Base-by-base conservation (phyloP, 805 yeast species). In the Hyphopichia homilentoma region DNA sequence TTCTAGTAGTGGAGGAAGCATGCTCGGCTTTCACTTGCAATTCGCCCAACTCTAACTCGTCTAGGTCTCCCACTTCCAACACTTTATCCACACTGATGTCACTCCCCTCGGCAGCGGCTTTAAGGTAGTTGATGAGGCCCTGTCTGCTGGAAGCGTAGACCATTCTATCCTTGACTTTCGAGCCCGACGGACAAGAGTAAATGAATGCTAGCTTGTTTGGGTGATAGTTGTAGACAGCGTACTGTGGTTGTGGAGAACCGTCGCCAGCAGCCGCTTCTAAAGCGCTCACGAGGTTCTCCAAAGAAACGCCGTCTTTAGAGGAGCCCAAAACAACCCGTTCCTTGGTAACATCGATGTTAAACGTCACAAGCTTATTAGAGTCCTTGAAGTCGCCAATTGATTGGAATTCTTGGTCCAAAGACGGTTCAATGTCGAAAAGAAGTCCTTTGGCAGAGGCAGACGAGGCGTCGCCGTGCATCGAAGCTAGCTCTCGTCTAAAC, bases 111-210 rank as follows among this genome's bases (percentile, higher is more conserved):
- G 59, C 59, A 6, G 50, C 36, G 13, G 50, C 40, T 38, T 70
- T 65, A 50, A 84, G 61, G 36, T 72, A 67, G 28, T 65, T 68
- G 21, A 79, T 57, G 34, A 83, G 69, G 6, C 81, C 83, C 32
- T 68, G 70, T 50, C 79, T 82, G 40, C 81, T 82, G 3, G 95
- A 75, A 1, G 98, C 97, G 50, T 88, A 87, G 31, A 88, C 56
- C 97, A 90, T 90, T 47, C 97, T 74, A 32, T 88, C 93, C 56
- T 81, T 84, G 25, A 93, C 93, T 58, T 79, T 81, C 26, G 96
- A 81, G 1, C 89, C 88, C 0, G 94, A 78, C 3, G 98, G 97
- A 57, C 96, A 89, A 6, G 90, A 72, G 53, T 86, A 86, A 20
- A 89, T 75, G 54, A 90, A 88, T 21, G 75, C 75, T 23, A 48